Evolutionary conservation across 2,329 filamentous ascomycete species (phyloP), one percentile per base, ranked within the genome.

Genomic region (Cercospora janseana): DNA sequence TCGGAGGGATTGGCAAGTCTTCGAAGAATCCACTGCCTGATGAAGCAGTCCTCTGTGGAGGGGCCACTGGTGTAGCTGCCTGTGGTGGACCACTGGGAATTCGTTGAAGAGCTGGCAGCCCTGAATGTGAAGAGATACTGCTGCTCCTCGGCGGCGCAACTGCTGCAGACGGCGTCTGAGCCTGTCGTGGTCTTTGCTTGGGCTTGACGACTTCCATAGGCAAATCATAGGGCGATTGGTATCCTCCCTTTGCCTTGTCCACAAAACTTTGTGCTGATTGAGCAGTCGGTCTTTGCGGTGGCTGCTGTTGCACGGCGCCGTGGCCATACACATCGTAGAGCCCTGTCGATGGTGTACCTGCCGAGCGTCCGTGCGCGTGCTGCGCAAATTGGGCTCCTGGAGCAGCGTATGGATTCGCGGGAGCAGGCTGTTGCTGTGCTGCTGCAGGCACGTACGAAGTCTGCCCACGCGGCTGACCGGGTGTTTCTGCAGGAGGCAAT

Each of bases 171-270:
- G 45, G 40, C 6, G 46, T 26, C 21, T 52, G 32, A 13, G 51
- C 46, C 60, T 47, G 58, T 60, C 27, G 71, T 64, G 57, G 56
- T 41, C 71, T 66, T 49, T 73, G 86, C 85, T 67, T 83, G 77
- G 63, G 86, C 60, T 86, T 86, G 21, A 86, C 80, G 23, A 98
- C 79, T 47, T 96, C 92, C 70, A 93, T 88, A 3, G 93, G 93
- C 15, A 98, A 76, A 71, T 98, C 94, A 63, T 96, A 98, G 0
- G 93, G 93, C 15, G 92, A 97, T 41, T 86, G 80, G 67, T 98
- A 98, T 6, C 92, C 91, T 49, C 88, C 88, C 70, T 95, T 97
- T 3, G 88, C 75, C 69, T 94, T 94, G 68, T 92, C 86, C 4
- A 81, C 88, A 69, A 95, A 98, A 69, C 92, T 97, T 66, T 94